These are phyloP conservation scores for Xylaria multiplex DNA, from an alignment of 2,329 filamentous ascomycete genomes.

Conservation along the genomic window DNA sequence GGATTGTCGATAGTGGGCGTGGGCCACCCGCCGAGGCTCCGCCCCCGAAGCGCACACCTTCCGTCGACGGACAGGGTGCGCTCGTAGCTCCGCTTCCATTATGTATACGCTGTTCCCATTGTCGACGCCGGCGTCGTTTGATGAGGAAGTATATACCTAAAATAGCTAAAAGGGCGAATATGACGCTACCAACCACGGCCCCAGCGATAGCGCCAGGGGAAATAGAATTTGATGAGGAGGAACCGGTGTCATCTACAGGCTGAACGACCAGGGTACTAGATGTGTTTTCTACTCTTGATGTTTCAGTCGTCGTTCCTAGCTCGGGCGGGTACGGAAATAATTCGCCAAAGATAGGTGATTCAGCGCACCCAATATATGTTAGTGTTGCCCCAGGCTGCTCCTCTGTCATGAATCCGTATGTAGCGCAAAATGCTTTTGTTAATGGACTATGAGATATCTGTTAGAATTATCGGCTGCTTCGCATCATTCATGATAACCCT, in stretches of 20 bases:
- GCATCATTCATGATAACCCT: not conserved
- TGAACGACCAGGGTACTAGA: not conserved
- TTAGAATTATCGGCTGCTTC: slow-evolving; percentile 13
- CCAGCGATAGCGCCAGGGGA: slow-evolving; percentile 25
- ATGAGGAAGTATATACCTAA: slow-evolving; percentile 4
- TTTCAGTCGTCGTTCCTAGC: slow-evolving; percentile 30
- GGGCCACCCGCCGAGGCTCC: slow-evolving; percentile 3
- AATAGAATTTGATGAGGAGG: slow-evolving; percentile 12
- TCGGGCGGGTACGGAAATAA: slow-evolving; percentile 46
- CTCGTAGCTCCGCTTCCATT: not conserved
- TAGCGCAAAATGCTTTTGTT: slow-evolving; percentile 42
- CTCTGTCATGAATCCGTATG: slow-evolving; percentile 43
- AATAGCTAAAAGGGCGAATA: slow-evolving; percentile 7
- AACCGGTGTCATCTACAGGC: not conserved
- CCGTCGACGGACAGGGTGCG: not conserved
- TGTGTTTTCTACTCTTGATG: not conserved
- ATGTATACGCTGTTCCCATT: not conserved
- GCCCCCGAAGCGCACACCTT: slow-evolving; percentile 19
- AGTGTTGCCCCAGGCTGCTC: slow-evolving; percentile 39
- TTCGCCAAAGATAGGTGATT: slow-evolving; percentile 41
- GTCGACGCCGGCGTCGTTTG: slow-evolving; percentile 8
- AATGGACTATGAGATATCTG: slow-evolving; percentile 31
- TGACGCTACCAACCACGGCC: slow-evolving; percentile 17
- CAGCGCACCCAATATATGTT: slow-evolving; percentile 44
- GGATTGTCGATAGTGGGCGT: slow-evolving; percentile 41